These are phyloP conservation scores for Didymella glomerata DNA, from an alignment of 2,329 filamentous ascomycete species.

Conservation along the genomic window DNA sequence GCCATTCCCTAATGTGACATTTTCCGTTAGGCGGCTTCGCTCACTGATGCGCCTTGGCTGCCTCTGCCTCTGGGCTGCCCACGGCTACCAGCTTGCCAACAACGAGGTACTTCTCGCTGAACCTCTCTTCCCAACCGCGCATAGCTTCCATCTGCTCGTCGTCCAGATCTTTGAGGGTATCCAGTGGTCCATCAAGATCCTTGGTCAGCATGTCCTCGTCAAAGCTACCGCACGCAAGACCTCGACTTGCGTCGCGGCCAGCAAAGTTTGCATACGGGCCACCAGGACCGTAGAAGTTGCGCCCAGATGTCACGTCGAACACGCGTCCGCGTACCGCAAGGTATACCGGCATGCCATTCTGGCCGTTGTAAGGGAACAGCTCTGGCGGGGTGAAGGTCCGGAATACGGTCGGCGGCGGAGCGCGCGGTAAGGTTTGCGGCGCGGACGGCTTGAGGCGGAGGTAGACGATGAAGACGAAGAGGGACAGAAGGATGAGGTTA, in stretches of 20 bases:
- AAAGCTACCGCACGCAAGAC: constrained; percentile 59
- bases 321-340: constrained; percentile 90
- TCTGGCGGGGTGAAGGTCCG: constrained; percentile 83
- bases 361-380: constrained; percentile 86
- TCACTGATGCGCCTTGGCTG: constrained; percentile 42
- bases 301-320: constrained; percentile 86
- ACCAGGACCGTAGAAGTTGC: constrained; percentile 95
- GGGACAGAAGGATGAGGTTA: constrained; percentile 67
- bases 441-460: constrained; percentile 65
- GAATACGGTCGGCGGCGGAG: constrained; percentile 79
- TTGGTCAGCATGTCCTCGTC: constrained; percentile 64
- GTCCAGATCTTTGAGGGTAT: constrained; percentile 75
- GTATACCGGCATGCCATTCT: constrained; percentile 77
- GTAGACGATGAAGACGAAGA: constrained; percentile 66
- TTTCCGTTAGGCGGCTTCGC: background rate
- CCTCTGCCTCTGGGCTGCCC: constrained; percentile 62
- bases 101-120: constrained; percentile 92
- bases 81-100: constrained; percentile 83
- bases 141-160: constrained; percentile 82
- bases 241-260: constrained; percentile 86
- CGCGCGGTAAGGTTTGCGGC: constrained; percentile 61
- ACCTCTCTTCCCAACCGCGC: constrained; percentile 91
- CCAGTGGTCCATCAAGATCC: constrained; percentile 83
- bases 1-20: background rate
- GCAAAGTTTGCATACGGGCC: constrained; percentile 97